Evolutionary conservation across 345 rosid genomes (phyloP), one percentile per base, ranked within the genome.

Genomic region (Nasturtium officinale): DNA sequence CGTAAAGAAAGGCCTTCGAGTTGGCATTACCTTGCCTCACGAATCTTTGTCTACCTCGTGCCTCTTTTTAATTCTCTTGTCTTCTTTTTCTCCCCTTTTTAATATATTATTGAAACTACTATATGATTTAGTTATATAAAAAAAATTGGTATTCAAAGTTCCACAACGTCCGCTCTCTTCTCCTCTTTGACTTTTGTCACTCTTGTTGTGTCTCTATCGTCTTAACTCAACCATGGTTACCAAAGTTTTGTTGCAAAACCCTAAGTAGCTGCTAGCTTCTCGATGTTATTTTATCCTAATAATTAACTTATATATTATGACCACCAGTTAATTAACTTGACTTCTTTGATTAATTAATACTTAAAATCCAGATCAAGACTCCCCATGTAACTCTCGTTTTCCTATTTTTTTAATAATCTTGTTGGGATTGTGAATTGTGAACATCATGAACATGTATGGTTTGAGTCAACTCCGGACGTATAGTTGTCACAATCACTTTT

Each of bases 31-130:
- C 96, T 85, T 78, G 79, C 85, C 87, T 87, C 86, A 74, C 89
- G 92, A 87, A 90, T 90, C 95, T 90, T 79, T 89, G 92, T 87
- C 97, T 81, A 84, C 97, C 87, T 80, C 61, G 83, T 85, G 88
- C 86, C 69, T 55, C 78, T 67, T 77, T 82, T 69, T 64, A 72
- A 70, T 71, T 77, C 76, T 70, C 67, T 65, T 55, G 70, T 76
- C 78, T 26, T 55, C 1, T 23, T 30, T 17, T 20, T 8, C 7
- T 8, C 7, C 13, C 5, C 0, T 38, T 28, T 28, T 53, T 9
- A n/a, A 53, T 12, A 38, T 62, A 12, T 35, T 50, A 51, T n/a
- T 62, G 18, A 33, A 33, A 55, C 20, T n/a, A n/a, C n/a, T n/a
- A n/a, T n/a, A n/a, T n/a, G n/a, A n/a, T n/a, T n/a, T n/a, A n/a